Percentiles rank a stretch among this genome's conserved stretches.
These are phyloP conservation scores for Gaeumannomyces tritici DNA, from an alignment of 2,329 filamentous ascomycete genomes.

Conservation along the genomic window DNA sequence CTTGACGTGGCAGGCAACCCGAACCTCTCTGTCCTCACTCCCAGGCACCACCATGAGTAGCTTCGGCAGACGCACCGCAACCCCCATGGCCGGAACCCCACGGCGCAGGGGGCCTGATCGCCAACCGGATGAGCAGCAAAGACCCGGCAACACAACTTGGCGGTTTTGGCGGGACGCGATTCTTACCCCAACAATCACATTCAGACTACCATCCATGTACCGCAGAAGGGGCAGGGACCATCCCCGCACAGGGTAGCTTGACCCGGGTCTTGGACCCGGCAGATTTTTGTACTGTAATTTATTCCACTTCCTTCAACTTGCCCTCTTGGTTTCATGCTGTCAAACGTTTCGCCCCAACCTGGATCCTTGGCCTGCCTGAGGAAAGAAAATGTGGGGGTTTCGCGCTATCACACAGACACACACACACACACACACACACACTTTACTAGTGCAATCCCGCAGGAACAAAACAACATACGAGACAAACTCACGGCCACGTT, in stretches of 20 bases:
- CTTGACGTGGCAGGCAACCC: background rate
- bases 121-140: background rate
- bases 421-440: no score
- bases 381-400: background rate
- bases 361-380: background rate
- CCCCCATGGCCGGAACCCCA: no score
- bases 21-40: background rate
- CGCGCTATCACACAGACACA: no score
- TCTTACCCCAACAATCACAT: background rate
- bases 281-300: background rate
- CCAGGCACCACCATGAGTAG: background rate
- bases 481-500: background rate
- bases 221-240: background rate
- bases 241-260: background rate
- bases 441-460: background rate
- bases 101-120: background rate
- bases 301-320: background rate
- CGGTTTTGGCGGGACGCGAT: background rate
- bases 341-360: background rate
- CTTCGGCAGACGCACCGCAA: no score
- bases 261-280: slow-evolving; percentile 2
- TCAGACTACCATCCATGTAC: background rate
- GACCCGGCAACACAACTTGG: background rate
- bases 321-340: background rate
- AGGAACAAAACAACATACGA: background rate